Evolutionary conservation across 148 eudicot species (phyloP).

Genomic region (Diospyros kaki): DNA sequence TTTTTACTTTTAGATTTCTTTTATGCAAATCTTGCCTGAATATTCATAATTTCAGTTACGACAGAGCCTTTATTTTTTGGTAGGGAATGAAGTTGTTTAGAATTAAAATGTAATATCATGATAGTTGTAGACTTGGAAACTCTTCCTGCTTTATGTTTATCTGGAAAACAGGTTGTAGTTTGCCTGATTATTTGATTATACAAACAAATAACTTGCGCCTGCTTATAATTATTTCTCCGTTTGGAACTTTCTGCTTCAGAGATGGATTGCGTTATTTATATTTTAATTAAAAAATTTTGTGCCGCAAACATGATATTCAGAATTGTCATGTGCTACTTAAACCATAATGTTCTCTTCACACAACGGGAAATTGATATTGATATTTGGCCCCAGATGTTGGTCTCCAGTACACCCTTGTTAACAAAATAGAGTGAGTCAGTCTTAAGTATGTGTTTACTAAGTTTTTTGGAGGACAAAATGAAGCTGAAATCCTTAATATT

Average conservation of each 20-base stretch:
- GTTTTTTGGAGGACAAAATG: not conserved
- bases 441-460: not conserved
- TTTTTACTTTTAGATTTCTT: not conserved
- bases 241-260: not conserved
- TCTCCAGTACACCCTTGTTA: too few relatives aligned
- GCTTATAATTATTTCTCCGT: not conserved
- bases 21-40: not conserved
- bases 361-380: too few relatives aligned
- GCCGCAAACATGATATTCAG: not conserved
- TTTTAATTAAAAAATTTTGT: not conserved
- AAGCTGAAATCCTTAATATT: conserved; percentile 4
- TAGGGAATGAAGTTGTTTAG: not conserved
- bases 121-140: not conserved
- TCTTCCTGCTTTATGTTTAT: not conserved
- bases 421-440: conserved; percentile 3
- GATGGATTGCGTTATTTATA: too few relatives aligned
- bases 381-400: too few relatives aligned
- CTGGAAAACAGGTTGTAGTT: not conserved
- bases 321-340: too few relatives aligned
- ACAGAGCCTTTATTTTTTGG: not conserved
- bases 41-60: not conserved
- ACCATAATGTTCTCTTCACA: too few relatives aligned
- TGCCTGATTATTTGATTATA: not conserved
- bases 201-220: not conserved
- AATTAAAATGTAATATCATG: not conserved